A percentile compares a stretch with the other conserved stretches of the same genome.
These are phyloP conservation scores for Aspergillus persii DNA, from an alignment of 2,329 filamentous ascomycete species.

Conservation along the genomic window DNA sequence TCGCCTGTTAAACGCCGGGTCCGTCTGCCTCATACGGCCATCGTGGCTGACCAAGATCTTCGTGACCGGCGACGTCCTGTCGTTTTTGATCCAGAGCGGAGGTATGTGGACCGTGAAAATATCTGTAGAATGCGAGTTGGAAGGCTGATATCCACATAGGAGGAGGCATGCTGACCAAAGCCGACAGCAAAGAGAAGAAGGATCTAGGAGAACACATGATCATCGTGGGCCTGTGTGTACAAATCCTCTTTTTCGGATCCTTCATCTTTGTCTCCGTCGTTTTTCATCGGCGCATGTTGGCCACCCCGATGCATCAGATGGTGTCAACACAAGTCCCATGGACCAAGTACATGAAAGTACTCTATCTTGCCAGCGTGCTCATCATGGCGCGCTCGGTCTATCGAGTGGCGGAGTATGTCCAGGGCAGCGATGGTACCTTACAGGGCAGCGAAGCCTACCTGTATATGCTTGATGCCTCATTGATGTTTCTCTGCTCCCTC, in stretches of 20 bases:
- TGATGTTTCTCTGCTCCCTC: constrained; percentile 30
- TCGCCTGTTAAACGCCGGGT: constrained; percentile 30
- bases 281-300: constrained; percentile 23
- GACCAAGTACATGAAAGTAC: constrained; percentile 13
- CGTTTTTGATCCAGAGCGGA: constrained; percentile 31
- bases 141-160: constrained; percentile 15
- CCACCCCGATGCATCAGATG: constrained; percentile 11
- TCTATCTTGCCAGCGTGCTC: constrained; percentile 23
- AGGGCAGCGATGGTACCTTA: constrained; percentile 42
- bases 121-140: neutral
- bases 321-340: constrained; percentile 12
- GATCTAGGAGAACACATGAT: constrained; percentile 9
- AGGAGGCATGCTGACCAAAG: neutral
- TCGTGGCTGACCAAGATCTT: constrained; percentile 41
- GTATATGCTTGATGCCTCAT: constrained; percentile 44
- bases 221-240: constrained; percentile 24
- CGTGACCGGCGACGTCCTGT: constrained; percentile 33
- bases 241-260: constrained; percentile 25
- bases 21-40: constrained; percentile 28
- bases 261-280: constrained; percentile 22
- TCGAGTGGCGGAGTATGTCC: constrained; percentile 48
- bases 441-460: constrained; percentile 42
- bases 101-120: constrained; percentile 16
- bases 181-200: neutral
- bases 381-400: constrained; percentile 47